phyloP scores from a whole-genome alignment of 73 alveolate genomes.

The Uronychia binucleata region DNA sequence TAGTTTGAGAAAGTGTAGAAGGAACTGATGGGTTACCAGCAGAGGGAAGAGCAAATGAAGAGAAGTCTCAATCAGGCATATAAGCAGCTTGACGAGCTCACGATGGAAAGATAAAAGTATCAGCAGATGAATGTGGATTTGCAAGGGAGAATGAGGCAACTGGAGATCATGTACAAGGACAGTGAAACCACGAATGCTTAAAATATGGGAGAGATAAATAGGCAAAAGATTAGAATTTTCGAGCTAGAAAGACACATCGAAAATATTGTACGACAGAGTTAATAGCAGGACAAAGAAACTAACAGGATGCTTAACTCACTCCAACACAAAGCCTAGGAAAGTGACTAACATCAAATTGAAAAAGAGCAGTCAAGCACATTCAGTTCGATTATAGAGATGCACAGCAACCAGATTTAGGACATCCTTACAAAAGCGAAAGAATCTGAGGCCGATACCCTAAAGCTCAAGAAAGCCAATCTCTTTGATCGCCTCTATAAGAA shows the following conservation, averaged over 20 bases:
- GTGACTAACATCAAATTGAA: no score
- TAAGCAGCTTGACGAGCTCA: background rate
- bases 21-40: background rate
- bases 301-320: no score
- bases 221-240: background rate
- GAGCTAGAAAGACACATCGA: background rate
- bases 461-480: background rate
- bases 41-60: background rate
- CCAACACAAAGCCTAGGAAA: no score
- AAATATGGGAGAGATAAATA: background rate
- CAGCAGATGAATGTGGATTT: background rate
- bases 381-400: no score
- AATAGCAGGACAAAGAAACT: background rate
- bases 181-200: background rate
- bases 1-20: background rate
- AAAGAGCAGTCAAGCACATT: no score
- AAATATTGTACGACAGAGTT: background rate
- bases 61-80: no score
- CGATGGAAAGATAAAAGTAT: background rate
- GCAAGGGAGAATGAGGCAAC: background rate
- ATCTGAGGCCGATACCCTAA: no score
- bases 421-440: no score
- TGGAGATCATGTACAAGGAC: background rate
- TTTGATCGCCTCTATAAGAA: background rate
- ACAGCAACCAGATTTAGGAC: no score